phyloP scores from a whole-genome alignment of 2,329 filamentous ascomycete species.

The Stromatinia cepivora region DNA sequence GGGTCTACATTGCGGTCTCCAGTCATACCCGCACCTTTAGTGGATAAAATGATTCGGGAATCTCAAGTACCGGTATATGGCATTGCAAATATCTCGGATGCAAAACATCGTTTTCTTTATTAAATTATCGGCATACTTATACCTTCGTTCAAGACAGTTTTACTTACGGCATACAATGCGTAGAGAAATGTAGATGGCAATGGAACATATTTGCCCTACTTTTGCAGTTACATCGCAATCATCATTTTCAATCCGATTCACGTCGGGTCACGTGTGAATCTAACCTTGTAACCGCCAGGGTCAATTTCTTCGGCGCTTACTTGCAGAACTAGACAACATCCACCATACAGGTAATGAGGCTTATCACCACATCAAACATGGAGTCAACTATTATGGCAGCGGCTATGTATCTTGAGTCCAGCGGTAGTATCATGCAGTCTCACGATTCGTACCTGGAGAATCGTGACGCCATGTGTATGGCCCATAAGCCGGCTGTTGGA shows the following conservation, averaged over 20 bases:
- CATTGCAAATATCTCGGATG: neutral
- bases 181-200: neutral
- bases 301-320: slow-evolving; percentile 22
- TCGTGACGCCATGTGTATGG: slow-evolving; percentile 21
- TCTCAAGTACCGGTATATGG: neutral
- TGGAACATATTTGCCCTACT: neutral
- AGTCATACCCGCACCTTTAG: neutral
- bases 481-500: slow-evolving; percentile 19
- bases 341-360: slow-evolving; percentile 22
- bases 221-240: neutral
- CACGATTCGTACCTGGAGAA: slow-evolving; percentile 18
- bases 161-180: neutral
- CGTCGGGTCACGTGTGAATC: neutral
- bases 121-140: neutral
- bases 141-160: neutral
- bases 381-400: slow-evolving; percentile 16
- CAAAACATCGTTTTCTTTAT: neutral
- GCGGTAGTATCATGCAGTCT: slow-evolving; percentile 24
- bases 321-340: slow-evolving; percentile 18
- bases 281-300: slow-evolving; percentile 21
- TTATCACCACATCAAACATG: slow-evolving; percentile 25
- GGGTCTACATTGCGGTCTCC: neutral
- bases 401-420: slow-evolving; percentile 22
- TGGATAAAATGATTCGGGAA: slow-evolving; percentile 1
- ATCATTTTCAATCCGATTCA: neutral